A percentile compares a stretch with the other conserved stretches of the same genome.
Conservation (phyloP, 768 basidiomycete genomes). For the Calvatia gigantea region DNA sequence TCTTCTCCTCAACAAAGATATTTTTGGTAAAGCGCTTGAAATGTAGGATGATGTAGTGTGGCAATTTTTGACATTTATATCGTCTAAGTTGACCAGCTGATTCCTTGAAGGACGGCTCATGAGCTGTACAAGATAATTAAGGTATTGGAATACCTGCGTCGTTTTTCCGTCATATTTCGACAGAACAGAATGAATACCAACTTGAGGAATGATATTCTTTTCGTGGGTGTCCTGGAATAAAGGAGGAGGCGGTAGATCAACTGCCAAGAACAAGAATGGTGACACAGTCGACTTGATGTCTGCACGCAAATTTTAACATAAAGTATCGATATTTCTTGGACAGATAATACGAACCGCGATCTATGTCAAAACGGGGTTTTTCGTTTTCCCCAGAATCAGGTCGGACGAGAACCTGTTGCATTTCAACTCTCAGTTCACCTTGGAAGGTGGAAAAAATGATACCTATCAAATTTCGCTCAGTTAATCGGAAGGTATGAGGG, state of each 20-base stretch:
- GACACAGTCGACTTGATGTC: conserved; percentile 84
- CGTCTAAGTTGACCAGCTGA: conserved; percentile 79
- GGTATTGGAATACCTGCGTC: conserved; percentile 61
- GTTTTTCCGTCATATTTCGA: conserved; percentile 92
- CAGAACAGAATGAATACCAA: conserved; percentile 84
- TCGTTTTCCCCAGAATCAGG: conserved; percentile 70
- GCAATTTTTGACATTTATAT: conserved; percentile 87
- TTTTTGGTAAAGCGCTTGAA: conserved; percentile 98
- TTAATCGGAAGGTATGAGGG: conserved; percentile 15
- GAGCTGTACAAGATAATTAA: background rate
- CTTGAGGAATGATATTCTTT: conserved; percentile 99
- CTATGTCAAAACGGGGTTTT: conserved; percentile 91
- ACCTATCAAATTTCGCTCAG: conserved; percentile 43
- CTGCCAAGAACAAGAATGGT: conserved; percentile 93
- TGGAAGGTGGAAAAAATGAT: conserved; percentile 93
- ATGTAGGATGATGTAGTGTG: conserved; percentile 90
- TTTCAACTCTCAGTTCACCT: conserved; percentile 89
- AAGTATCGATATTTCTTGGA: conserved; percentile 9
- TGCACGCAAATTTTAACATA: conserved; percentile 25
- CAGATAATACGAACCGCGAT: conserved; percentile 59
- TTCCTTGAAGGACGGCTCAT: conserved; percentile 49
- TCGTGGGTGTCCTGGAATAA: conserved; percentile 94
- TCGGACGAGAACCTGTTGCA: conserved; percentile 87
- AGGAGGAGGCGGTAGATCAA: conserved; percentile 96
- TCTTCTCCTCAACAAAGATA: conserved; percentile 96